Base-by-base conservation (phyloP, 2,329 filamentous ascomycete species). In the Aspergillus ustus region DNA sequence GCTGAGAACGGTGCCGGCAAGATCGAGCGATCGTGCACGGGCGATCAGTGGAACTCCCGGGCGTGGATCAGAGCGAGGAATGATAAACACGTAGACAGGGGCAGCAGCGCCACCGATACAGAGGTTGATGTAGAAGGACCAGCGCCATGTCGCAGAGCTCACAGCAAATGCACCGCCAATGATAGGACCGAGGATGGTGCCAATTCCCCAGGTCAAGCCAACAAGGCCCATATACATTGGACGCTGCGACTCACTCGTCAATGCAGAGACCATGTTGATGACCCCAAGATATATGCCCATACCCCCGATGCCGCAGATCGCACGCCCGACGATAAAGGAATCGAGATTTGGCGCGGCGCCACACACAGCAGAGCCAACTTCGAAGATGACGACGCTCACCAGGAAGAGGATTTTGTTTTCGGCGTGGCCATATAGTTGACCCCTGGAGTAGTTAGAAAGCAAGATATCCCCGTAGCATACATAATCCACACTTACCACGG, bases 1-100 rank as follows among this genome's bases (percentile, higher is more conserved):
- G 44, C 75, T 78, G 2, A 87, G 73, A 7, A 81, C 48, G 3
- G 76, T 72, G 0, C 84, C 84, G 4, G 83, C 46, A 55, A 70
- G 80, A 67, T 84, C 82, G 19, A 85, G 69, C 37, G 75, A 64
- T 45, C 52, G 60, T 0, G 78, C 34, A n/a, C 73, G 73, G 6
- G 67, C 43, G 6, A 40, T 61, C 6, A 72, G 29, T 0, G 66
- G n/a, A n/a, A n/a, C n/a, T n/a, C n/a, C n/a, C n/a, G n/a, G n/a
- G n/a, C n/a, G n/a, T n/a, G 17, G 15, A 60, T 66, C 7, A 67
- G 63, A 69, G 50, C 72, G 67, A 22, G 50, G 77, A 0, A 85
- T 74, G 6, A 80, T 65, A 62, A 82, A 79, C 29, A 85, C 28
- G 22, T 80, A 77, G 25, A 80, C 74, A 0, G 82, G 79, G 2